Evolutionary conservation across 768 basidiomycete genomes (phyloP).

Genomic region (Sporobolomyces pararoseus): DNA sequence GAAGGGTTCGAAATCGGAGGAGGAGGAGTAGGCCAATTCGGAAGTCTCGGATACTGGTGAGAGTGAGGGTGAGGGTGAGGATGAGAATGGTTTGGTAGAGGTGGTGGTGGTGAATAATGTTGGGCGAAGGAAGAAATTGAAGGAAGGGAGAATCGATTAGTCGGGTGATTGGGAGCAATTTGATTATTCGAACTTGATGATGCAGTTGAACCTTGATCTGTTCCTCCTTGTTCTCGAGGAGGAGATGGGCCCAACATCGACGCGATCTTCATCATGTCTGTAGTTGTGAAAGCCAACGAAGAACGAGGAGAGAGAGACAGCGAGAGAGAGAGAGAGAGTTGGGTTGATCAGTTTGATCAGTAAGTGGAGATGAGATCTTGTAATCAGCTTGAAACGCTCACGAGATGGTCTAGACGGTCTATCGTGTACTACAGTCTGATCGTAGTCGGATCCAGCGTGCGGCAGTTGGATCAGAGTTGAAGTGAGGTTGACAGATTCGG

Average conservation of each 20-base stretch:
- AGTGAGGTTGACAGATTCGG: too few species aligned
- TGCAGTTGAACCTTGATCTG: not conserved
- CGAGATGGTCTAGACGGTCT: not conserved
- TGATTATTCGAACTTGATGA: not conserved
- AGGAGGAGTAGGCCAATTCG: not conserved
- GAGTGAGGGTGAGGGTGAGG: not conserved
- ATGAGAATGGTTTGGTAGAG: not conserved
- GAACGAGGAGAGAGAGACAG: too few species aligned
- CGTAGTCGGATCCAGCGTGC: too few species aligned
- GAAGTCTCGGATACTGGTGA: not conserved
- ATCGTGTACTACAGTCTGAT: too few species aligned
- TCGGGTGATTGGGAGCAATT: not conserved
- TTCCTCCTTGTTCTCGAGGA: too few species aligned
- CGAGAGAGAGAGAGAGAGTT: too few species aligned
- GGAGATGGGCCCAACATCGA: slow-evolving; percentile 23
- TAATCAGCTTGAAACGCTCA: not conserved
- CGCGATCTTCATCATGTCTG: slow-evolving; percentile 29
- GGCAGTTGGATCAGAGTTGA: too few species aligned
- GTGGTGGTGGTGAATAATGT: not conserved
- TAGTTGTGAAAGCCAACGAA: too few species aligned
- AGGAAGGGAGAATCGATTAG: slow-evolving; percentile 15
- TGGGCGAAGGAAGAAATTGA: slow-evolving; percentile 27
- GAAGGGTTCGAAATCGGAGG: not conserved
- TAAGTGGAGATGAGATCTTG: not conserved
- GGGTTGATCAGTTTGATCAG: not conserved